Percentiles rank a stretch among this genome's conserved stretches.
Conservation (phyloP, 805 yeast genomes). For the Candida xiaguanensis region DNA sequence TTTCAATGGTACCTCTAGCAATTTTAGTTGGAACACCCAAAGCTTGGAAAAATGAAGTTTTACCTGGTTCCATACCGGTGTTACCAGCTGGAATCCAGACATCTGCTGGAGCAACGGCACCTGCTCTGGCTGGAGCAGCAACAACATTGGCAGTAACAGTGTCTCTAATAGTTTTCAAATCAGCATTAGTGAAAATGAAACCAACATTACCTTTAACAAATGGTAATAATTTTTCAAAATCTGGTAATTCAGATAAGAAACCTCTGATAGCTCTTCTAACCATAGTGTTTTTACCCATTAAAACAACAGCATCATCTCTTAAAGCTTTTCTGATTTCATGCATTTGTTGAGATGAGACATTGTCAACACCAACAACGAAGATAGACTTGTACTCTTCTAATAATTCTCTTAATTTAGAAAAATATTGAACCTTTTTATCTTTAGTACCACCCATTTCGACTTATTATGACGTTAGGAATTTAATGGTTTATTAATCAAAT, state of each 20-base stretch:
- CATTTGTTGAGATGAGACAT: slow-evolving; percentile 99
- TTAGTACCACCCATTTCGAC: slow-evolving; percentile 99
- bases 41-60: slow-evolving; percentile 99
- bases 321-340: slow-evolving; percentile 98
- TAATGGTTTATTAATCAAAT: slow-evolving; percentile 49
- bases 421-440: slow-evolving; percentile 95
- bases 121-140: slow-evolving; percentile 99
- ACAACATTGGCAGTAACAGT: slow-evolving; percentile 86
- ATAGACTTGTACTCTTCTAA: slow-evolving; percentile 96
- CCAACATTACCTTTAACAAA: slow-evolving; percentile 98
- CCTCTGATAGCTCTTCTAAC: slow-evolving; percentile 99
- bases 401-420: slow-evolving; percentile 89
- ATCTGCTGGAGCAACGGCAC: slow-evolving; percentile 98
- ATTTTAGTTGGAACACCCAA: slow-evolving; percentile 99
- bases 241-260: slow-evolving; percentile 90
- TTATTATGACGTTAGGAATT: slow-evolving; percentile 80
- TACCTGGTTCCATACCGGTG: slow-evolving; percentile 99
- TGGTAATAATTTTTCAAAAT: slow-evolving; percentile 91
- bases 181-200: slow-evolving; percentile 97
- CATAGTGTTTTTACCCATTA: slow-evolving; percentile 99
- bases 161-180: slow-evolving; percentile 90
- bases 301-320: slow-evolving; percentile 91
- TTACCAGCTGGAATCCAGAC: slow-evolving; percentile 98
- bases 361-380: slow-evolving; percentile 99
- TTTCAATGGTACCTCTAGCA: slow-evolving; percentile 99